Base-by-base conservation (phyloP, 495 filamentous ascomycete species). In the Penicillium herquei region DNA sequence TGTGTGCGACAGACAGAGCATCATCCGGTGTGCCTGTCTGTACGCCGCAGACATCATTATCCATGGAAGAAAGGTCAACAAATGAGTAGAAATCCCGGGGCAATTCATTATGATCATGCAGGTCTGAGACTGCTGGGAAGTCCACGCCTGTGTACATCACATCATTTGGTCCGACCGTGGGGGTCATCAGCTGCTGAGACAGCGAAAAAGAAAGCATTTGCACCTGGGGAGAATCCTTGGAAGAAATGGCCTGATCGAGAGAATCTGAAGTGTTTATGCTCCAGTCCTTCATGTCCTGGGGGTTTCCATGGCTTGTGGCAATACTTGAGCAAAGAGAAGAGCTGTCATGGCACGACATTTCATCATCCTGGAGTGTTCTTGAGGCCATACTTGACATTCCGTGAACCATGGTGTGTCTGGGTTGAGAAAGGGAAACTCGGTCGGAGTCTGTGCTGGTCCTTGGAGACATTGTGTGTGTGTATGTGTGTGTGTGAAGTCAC, bases 131-230 rank as follows among this genome's bases (percentile, higher is more conserved):
- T 65, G 66, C 62, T 67, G 71, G 70, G 64, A 72, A 73, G 49
- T 77, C 75, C 50, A 74, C 69, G 43, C 71, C 69, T 53, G 69
- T 61, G 63, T 74, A 78, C 71, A 77, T 74, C 57, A 76, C 69
- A 69, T 77, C 74, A 66, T 66, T 72, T 32, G 72, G 70, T 52
- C 73, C 72, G 44, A 72, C 70, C 49, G 70, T 70, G 52, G 70
- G 69, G 40, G 74, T 73, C 63, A 77, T 66, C 18, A 77, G 62
- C 52, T 76, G 75, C 39, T 77, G 73, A 50, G 75, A 74, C 56
- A 77, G 64, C 42, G 71, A 73, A 61, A 73, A 78, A 58, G 75
- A 74, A 57, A 78, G 64, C 74, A 78, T 75, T 52, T 77, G 73
- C 47, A 78, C 74, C 54, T 72, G 72, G 45, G 74, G 70, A 44